Evolutionary conservation across 2,329 filamentous ascomycete species (phyloP).

Genomic region (Epichloe hybrida): DNA sequence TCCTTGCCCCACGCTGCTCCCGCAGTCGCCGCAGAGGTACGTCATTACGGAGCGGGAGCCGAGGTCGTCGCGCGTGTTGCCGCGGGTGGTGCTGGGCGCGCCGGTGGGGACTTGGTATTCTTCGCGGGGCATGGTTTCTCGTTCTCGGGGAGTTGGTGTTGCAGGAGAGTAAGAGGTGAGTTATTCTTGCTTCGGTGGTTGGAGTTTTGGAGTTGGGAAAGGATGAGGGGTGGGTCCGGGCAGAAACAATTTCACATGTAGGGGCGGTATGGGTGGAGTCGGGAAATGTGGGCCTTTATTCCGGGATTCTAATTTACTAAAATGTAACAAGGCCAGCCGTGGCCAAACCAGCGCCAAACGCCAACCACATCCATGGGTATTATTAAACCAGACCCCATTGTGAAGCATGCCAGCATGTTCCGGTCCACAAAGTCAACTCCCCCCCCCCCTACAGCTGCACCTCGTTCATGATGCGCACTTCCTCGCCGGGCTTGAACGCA

Average conservation of each 20-base stretch:
- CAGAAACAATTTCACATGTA: no score
- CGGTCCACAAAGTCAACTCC: not conserved
- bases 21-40: constrained; percentile 32
- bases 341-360: constrained; percentile 1
- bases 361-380: constrained; percentile 4
- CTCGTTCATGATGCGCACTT: constrained; percentile 78
- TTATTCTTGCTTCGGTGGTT: no score
- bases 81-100: constrained; percentile 25
- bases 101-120: constrained; percentile 60
- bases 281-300: no score
- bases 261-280: no score
- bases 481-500: constrained; percentile 93
- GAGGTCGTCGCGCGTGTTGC: constrained; percentile 26
- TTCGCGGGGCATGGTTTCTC: constrained; percentile 49
- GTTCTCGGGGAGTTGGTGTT: no score
- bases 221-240: no score
- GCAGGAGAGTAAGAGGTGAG: no score
- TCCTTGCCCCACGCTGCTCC: constrained; percentile 28
- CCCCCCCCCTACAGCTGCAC: constrained; percentile 51
- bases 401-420: not conserved
- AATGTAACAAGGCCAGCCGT: no score
- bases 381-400: not conserved
- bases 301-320: no score
- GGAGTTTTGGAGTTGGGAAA: no score
- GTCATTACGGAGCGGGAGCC: constrained; percentile 24